These are phyloP conservation scores for Datisca glomerata DNA, from an alignment of 306 rosid species.

Conservation along the genomic window DNA sequence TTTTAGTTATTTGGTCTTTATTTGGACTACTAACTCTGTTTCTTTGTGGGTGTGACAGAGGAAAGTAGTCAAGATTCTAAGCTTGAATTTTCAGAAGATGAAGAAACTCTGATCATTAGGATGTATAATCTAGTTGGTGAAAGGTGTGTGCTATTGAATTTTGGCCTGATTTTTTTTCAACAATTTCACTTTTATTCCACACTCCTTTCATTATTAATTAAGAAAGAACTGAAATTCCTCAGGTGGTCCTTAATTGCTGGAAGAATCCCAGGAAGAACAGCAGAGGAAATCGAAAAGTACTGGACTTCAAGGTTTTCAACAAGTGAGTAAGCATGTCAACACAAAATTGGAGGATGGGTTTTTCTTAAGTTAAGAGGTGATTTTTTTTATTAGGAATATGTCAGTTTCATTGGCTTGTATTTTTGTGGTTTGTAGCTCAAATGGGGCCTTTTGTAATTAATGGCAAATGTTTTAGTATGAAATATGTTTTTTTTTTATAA, in stretches of 20 bases:
- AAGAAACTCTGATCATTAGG: conserved; percentile 70
- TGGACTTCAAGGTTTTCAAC: conserved; percentile 72
- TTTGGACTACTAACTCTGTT: neutral
- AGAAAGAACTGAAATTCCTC: too few species aligned
- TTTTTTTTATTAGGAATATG: too few species aligned
- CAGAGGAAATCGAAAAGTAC: conserved; percentile 77
- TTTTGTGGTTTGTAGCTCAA: too few species aligned
- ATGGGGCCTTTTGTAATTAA: too few species aligned
- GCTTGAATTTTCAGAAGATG: conserved; percentile 68
- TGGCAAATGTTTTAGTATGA: too few species aligned
- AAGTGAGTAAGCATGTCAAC: conserved; percentile 46
- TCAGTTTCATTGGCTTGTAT: too few species aligned
- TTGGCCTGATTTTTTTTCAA: neutral
- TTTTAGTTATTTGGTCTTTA: neutral
- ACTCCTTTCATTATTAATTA: too few species aligned
- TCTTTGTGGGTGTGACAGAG: conserved; percentile 24
- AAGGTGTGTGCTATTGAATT: conserved; percentile 30
- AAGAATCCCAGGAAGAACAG: conserved; percentile 95
- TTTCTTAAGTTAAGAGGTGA: too few species aligned
- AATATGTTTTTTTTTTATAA: too few species aligned
- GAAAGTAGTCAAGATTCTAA: conserved; percentile 33
- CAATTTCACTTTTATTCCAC: too few species aligned
- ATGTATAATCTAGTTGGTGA: conserved; percentile 80
- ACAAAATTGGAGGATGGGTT: too few species aligned
- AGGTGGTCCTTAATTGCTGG: conserved; percentile 97